These are phyloP conservation scores for Urtica urens DNA, from an alignment of 306 rosid genomes.

Conservation along the genomic window DNA sequence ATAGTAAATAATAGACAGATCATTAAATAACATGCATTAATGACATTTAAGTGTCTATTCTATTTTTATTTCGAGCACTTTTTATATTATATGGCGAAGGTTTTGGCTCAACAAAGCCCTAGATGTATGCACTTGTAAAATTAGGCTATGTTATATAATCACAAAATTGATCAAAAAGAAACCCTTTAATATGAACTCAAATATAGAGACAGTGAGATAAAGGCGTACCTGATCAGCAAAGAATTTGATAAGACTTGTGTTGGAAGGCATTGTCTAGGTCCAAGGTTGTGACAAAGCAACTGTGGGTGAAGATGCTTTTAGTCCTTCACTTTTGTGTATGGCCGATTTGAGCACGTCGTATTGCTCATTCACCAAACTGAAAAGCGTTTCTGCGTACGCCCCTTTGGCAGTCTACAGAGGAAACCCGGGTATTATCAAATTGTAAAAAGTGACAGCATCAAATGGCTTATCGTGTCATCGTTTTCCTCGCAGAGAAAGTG, in stretches of 20 bases:
- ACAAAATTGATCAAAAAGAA: background rate
- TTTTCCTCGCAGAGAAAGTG: too few species aligned
- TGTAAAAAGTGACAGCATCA: too few species aligned
- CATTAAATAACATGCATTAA: too few species aligned
- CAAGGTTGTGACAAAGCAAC: slow-evolving; percentile 83
- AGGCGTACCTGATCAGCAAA: slow-evolving; percentile 17
- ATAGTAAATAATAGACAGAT: background rate
- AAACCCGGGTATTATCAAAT: too few species aligned
- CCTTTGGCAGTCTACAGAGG: slow-evolving; percentile 54
- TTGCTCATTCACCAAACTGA: slow-evolving; percentile 48
- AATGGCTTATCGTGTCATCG: too few species aligned
- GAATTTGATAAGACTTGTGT: background rate
- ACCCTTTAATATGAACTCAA: background rate
- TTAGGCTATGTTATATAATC: background rate
- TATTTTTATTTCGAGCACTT: too few species aligned
- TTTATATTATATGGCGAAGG: too few species aligned
- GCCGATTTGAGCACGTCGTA: slow-evolving; percentile 79
- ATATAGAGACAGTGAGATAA: background rate
- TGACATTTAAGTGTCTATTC: too few species aligned
- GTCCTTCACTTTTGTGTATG: slow-evolving; percentile 49
- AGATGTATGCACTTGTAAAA: too few species aligned
- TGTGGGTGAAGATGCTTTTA: slow-evolving; percentile 46
- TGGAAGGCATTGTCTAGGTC: slow-evolving; percentile 34
- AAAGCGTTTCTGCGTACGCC: slow-evolving; percentile 49
- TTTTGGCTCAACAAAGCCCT: too few species aligned